A percentile compares a stretch with the other conserved stretches of the same genome.
phyloP scores from a whole-genome alignment of 1,139 yeast species.

The Scheffersomyces insectosa region DNA sequence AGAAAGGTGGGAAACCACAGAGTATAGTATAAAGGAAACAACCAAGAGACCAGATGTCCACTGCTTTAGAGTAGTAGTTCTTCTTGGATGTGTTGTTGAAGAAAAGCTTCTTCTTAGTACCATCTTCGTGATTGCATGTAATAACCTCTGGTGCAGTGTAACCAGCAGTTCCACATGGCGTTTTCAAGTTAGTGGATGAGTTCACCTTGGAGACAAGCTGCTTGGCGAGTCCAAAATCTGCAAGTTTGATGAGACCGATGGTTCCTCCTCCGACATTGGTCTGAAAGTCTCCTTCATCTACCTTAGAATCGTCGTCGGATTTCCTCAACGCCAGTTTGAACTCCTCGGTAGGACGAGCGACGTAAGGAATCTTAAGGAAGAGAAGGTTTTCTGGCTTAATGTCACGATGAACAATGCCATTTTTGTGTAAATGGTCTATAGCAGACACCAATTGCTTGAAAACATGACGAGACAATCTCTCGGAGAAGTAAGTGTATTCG shows the following conservation, averaged over 20 bases:
- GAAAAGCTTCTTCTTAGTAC: conserved; percentile 13
- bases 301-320: conserved; percentile 75
- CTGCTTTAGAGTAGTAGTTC: conserved; percentile 83
- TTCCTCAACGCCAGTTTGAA: conserved; percentile 49
- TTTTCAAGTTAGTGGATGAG: conserved; percentile 54
- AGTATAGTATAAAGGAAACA: conserved; percentile 86
- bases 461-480: conserved; percentile 80
- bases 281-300: conserved; percentile 82
- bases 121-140: conserved; percentile 29
- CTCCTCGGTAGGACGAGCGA: conserved; percentile 49
- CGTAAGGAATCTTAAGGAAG: conserved; percentile 48
- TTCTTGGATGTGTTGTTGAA: conserved; percentile 44
- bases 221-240: conserved; percentile 92
- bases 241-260: conserved; percentile 80
- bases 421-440: conserved; percentile 75
- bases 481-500: conserved; percentile 86
- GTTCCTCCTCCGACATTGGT: conserved; percentile 89
- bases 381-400: conserved; percentile 92
- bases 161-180: conserved; percentile 90
- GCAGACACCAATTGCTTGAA: conserved; percentile 84
- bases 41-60: conserved; percentile 96
- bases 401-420: conserved; percentile 91
- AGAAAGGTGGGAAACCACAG: conserved; percentile 97
- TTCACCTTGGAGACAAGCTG: conserved; percentile 45
- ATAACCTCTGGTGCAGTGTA: conserved; percentile 96